A percentile compares a stretch with the other conserved stretches of the same genome.
These are phyloP conservation scores for Daldinia eschscholtzii DNA, from an alignment of 2,329 filamentous ascomycete genomes.

Conservation along the genomic window DNA sequence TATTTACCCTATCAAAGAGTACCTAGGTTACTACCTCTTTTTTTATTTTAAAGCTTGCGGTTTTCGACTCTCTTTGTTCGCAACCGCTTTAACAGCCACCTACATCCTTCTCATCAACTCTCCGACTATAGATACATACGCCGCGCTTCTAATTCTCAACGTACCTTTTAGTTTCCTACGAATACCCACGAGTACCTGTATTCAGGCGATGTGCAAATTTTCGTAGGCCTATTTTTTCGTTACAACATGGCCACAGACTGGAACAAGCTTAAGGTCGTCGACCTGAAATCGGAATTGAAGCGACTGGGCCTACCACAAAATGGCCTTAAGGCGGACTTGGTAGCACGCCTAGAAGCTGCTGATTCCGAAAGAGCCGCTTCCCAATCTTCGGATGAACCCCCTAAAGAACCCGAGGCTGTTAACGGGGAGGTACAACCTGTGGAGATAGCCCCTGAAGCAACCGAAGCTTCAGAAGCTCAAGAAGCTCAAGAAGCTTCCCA, in stretches of 20 bases:
- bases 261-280: conserved; percentile 76
- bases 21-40: background rate
- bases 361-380: conserved; percentile 43
- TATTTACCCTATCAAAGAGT: background rate
- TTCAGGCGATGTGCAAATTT: conserved; percentile 41
- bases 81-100: background rate
- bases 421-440: conserved; percentile 30
- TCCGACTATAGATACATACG: conserved; percentile 3
- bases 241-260: conserved; percentile 63
- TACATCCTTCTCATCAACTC: conserved; percentile 1
- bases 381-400: conserved; percentile 32
- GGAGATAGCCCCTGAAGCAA: conserved; percentile 26
- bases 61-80: conserved; percentile 15
- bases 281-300: conserved; percentile 81
- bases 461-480: conserved; percentile 6
- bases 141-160: conserved; percentile 8
- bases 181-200: conserved; percentile 17
- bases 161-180: conserved; percentile 9
- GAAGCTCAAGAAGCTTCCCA: conserved; percentile 9
- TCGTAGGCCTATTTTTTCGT: conserved; percentile 19
- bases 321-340: conserved; percentile 78
- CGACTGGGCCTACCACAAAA: conserved; percentile 75
- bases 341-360: conserved; percentile 70
- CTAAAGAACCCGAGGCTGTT: conserved; percentile 35
- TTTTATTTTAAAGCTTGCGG: background rate